phyloP scores from a whole-genome alignment of 495 filamentous ascomycete genomes.

The Cudoniella acicularis region DNA sequence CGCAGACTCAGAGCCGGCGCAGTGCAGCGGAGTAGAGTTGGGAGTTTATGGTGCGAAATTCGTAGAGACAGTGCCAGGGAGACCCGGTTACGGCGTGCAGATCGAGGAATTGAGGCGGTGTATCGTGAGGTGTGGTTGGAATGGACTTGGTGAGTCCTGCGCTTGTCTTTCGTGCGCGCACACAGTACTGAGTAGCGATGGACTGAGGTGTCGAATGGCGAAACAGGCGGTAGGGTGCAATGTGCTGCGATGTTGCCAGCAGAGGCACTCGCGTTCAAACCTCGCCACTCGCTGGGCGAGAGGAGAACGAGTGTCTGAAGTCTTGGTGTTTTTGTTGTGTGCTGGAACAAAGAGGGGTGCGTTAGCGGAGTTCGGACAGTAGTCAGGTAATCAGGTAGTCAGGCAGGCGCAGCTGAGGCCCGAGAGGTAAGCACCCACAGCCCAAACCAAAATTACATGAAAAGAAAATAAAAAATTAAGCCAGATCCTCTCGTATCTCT shows the following conservation, averaged over 20 bases:
- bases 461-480: conserved; percentile 23
- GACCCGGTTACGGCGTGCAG: no score
- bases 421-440: not conserved
- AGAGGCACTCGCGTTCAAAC: not conserved
- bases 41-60: not conserved
- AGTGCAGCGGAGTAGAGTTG: no score
- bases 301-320: no score
- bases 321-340: not conserved
- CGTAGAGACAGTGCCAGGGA: not conserved
- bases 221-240: not conserved
- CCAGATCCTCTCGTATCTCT: conserved; percentile 27
- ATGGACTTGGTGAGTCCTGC: not conserved
- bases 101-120: not conserved
- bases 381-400: not conserved
- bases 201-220: no score
- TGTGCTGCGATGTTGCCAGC: not conserved
- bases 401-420: not conserved
- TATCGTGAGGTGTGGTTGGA: not conserved
- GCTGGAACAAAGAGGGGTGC: not conserved
- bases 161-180: no score
- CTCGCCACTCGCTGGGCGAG: not conserved
- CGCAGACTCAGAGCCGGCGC: not conserved
- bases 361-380: no score
- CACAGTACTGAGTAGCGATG: no score
- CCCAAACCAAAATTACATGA: no score